Conservation (phyloP, 306 rosid genomes). For the Pyrus bretschneideri region DNA sequence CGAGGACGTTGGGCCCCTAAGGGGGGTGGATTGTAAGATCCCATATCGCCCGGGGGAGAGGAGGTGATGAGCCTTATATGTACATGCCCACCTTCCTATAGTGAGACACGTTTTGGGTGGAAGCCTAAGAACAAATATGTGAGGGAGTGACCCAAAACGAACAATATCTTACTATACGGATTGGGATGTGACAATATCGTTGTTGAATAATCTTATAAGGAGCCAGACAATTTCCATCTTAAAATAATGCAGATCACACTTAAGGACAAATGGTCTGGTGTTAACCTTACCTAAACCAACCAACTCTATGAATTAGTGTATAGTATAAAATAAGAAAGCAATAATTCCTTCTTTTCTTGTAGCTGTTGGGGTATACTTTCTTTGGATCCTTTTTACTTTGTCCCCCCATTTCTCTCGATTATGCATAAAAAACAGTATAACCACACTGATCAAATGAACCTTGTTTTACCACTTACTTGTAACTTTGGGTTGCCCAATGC, state of each 20-base stretch:
- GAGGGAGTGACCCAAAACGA: no score
- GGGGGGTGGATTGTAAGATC: no score
- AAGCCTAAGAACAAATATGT: no score
- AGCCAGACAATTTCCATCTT: neutral
- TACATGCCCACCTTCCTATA: no score
- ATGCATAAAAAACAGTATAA: neutral
- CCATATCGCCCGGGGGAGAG: no score
- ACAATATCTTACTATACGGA: no score
- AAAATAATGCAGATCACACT: slow-evolving; percentile 9
- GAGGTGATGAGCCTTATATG: no score
- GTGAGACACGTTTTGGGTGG: no score
- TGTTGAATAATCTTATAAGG: neutral
- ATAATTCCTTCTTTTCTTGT: slow-evolving; percentile 29
- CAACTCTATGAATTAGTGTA: slow-evolving; percentile 20
- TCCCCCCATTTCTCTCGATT: slow-evolving; percentile 22
- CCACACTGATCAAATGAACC: neutral
- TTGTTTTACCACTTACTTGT: neutral
- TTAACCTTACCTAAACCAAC: slow-evolving; percentile 58
- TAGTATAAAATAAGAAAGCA: slow-evolving; percentile 12
- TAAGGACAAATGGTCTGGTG: slow-evolving; percentile 44
- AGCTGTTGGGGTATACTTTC: slow-evolving; percentile 40
- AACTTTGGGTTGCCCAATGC: slow-evolving; percentile 36
- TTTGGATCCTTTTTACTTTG: slow-evolving; percentile 50
- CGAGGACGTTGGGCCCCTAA: no score
- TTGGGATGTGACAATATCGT: no score